Percentiles rank a stretch among this genome's conserved stretches.
These are phyloP conservation scores for Penicillium longicatenatum DNA, from an alignment of 495 filamentous ascomycete genomes.

Conservation along the genomic window DNA sequence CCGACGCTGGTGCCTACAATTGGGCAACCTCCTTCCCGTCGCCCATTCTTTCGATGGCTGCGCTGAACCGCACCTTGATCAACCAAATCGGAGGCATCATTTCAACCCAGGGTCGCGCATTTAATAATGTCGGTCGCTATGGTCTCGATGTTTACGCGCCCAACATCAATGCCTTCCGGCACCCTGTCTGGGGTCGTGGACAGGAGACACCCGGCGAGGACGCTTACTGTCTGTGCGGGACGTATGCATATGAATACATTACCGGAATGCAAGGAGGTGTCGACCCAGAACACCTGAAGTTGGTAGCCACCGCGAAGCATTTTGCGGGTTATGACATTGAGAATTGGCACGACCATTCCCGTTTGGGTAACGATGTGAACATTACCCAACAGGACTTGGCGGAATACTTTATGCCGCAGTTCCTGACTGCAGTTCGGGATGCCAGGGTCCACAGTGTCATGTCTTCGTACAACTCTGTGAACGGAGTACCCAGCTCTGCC, in stretches of 20 bases:
- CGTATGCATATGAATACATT: conserved; percentile 60
- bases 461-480: conserved; percentile 65
- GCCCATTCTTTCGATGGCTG: conserved; percentile 60
- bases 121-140: conserved; percentile 59
- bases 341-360: conserved; percentile 53
- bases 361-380: conserved; percentile 57
- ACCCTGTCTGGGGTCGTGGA: conserved; percentile 63
- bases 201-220: conserved; percentile 67
- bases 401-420: conserved; percentile 51
- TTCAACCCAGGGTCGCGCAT: conserved; percentile 66
- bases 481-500: conserved; percentile 59
- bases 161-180: conserved; percentile 69
- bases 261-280: conserved; percentile 60
- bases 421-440: conserved; percentile 44
- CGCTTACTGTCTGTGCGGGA: conserved; percentile 52
- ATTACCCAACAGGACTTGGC: conserved; percentile 57
- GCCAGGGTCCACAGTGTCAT: conserved; percentile 59
- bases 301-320: conserved; percentile 68
- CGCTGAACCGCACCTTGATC: conserved; percentile 63
- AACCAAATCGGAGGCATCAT: conserved; percentile 57
- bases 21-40: conserved; percentile 65
- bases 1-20: conserved; percentile 50
- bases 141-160: conserved; percentile 67
- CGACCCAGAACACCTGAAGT: conserved; percentile 46
- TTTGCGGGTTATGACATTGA: conserved; percentile 69